phyloP scores from a whole-genome alignment of 306 rosid genomes.

The Vigna mungo region DNA sequence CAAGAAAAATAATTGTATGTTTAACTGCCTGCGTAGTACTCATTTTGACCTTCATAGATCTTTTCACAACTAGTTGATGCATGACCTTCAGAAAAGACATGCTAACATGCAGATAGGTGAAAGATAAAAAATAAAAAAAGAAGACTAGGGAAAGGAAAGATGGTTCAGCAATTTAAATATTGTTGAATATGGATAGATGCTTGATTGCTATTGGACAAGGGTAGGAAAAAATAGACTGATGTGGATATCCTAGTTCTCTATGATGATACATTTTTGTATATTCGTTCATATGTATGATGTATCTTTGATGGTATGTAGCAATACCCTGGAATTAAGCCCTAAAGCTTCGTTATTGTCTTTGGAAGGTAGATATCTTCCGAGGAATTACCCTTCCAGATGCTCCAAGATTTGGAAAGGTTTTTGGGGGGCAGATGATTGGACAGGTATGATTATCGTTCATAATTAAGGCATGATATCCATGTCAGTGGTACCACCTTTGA shows the following conservation, averaged over 20 bases:
- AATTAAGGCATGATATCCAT: slow-evolving; percentile 28
- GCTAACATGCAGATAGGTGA: slow-evolving; percentile 26
- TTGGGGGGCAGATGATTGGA: slow-evolving; percentile 94
- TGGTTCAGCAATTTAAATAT: slow-evolving; percentile 30
- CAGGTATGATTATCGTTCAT: slow-evolving; percentile 69
- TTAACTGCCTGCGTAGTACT: slow-evolving; percentile 16
- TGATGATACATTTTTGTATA: background rate
- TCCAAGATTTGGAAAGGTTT: slow-evolving; percentile 87
- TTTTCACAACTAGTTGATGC: background rate
- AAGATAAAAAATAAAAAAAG: background rate
- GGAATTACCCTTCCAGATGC: slow-evolving; percentile 89
- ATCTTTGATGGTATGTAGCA: slow-evolving; percentile 22
- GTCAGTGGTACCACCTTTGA: slow-evolving; percentile 39
- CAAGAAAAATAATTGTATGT: slow-evolving; percentile 14
- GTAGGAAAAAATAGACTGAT: slow-evolving; percentile 1
- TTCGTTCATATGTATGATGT: slow-evolving; percentile 1
- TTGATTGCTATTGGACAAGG: background rate
- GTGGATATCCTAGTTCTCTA: slow-evolving; percentile 17
- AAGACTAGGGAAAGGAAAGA: background rate
- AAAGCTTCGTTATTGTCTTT: slow-evolving; percentile 31
- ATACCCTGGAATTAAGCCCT: slow-evolving; percentile 32
- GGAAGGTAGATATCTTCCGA: slow-evolving; percentile 73
- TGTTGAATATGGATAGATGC: slow-evolving; percentile 18
- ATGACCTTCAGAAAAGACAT: slow-evolving; percentile 29
- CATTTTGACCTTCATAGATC: slow-evolving; percentile 1